These are phyloP conservation scores for Colletotrichum liaoningense DNA, from an alignment of 2,329 filamentous ascomycete genomes.

Conservation along the genomic window DNA sequence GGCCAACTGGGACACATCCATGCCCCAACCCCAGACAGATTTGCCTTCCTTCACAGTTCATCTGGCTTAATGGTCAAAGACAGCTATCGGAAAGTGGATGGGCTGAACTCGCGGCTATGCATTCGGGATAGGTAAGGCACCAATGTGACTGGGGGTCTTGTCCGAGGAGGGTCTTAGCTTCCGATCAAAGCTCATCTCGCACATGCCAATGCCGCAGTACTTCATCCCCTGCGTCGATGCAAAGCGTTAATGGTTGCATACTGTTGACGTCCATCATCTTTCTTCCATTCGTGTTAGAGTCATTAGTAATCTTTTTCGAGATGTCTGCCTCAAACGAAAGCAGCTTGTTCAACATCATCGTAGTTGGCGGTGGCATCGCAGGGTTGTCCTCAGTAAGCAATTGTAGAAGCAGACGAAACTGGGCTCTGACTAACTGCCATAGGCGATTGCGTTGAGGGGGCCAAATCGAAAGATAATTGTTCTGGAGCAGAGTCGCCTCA, in stretches of 20 bases:
- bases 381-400: slow-evolving; percentile 24
- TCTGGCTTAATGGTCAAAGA: not conserved
- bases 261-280: not conserved
- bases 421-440: not conserved
- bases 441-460: slow-evolving; percentile 51
- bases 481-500: slow-evolving; percentile 40
- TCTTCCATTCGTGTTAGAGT: not conserved
- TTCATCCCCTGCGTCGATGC: not conserved
- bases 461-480: slow-evolving; percentile 40
- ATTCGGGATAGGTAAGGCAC: not conserved
- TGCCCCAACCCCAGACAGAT: not conserved
- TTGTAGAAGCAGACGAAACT: not conserved
- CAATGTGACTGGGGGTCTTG: not conserved
- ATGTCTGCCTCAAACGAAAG: not conserved
- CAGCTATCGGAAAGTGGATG: slow-evolving; percentile 4
- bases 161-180: not conserved
- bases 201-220: not conserved
- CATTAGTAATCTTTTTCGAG: not conserved
- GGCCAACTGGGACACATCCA: not conserved
- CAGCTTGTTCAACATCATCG: slow-evolving; percentile 36
- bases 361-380: slow-evolving; percentile 37
- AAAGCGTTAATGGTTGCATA: no score
- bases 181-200: not conserved
- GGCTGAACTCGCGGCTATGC: no score
- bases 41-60: not conserved